phyloP scores from a whole-genome alignment of 768 basidiomycete species.

The Mycena alexandri region DNA sequence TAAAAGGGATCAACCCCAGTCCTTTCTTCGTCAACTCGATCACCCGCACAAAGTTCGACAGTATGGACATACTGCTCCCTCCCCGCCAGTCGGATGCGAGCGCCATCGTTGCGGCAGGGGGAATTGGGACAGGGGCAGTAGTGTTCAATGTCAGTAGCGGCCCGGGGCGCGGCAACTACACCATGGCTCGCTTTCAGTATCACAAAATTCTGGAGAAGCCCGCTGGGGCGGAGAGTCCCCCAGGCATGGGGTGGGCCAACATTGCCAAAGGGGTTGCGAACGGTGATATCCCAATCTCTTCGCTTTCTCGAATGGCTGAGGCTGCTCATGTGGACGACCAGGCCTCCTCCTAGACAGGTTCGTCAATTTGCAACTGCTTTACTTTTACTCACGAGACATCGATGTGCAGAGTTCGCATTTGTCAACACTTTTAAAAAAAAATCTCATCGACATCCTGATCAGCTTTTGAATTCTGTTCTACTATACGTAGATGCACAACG shows the following conservation, averaged over 20 bases:
- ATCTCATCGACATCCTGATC: too few species aligned
- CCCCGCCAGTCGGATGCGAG: too few species aligned
- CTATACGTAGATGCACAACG: too few species aligned
- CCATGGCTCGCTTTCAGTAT: neutral
- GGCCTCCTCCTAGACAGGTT: neutral
- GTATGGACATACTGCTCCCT: neutral
- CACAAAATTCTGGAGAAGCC: conserved; percentile 10
- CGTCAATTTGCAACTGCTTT: too few species aligned
- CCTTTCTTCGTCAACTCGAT: conserved; percentile 12
- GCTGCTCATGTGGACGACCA: neutral
- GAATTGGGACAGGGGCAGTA: conserved; percentile 13
- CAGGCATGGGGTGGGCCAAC: neutral
- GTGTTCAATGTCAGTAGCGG: neutral
- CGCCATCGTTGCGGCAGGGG: neutral
- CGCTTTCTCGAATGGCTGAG: neutral
- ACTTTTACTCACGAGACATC: too few species aligned
- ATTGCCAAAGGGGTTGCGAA: conserved; percentile 10
- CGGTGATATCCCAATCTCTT: conserved; percentile 19
- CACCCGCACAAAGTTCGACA: neutral
- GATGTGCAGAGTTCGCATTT: too few species aligned
- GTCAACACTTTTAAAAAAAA: too few species aligned
- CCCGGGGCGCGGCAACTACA: neutral
- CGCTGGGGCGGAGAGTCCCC: neutral
- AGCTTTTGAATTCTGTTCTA: too few species aligned
- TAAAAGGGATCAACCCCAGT: conserved; percentile 20